These are phyloP conservation scores for Gymnopus androsaceus DNA, from an alignment of 1,284 basidiomycete species.

Conservation along the genomic window DNA sequence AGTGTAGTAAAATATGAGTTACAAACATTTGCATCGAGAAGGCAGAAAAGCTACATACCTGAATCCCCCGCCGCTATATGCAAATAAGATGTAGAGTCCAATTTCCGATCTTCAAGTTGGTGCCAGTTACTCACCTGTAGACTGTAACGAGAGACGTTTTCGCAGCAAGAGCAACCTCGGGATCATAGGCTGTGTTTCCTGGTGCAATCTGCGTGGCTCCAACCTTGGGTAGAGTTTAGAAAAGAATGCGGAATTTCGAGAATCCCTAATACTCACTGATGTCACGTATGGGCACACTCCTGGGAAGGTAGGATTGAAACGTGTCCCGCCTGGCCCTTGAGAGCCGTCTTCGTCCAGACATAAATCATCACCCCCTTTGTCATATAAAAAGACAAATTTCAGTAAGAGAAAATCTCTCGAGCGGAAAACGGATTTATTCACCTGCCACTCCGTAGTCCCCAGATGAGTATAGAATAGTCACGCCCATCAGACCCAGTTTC, in stretches of 20 bases:
- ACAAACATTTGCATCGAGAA: background rate
- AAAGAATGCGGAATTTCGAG: too few species aligned
- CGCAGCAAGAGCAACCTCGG: slow-evolving; percentile 46
- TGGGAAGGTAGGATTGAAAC: slow-evolving; percentile 61
- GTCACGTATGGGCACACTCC: slow-evolving; percentile 59
- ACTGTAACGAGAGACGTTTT: slow-evolving; percentile 33
- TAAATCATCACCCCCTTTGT: slow-evolving; percentile 40
- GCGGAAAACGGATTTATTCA: slow-evolving; percentile 11
- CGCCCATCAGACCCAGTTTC: slow-evolving; percentile 47
- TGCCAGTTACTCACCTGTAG: slow-evolving; percentile 22
- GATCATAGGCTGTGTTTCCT: slow-evolving; percentile 38
- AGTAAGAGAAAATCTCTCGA: slow-evolving; percentile 22
- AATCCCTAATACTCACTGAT: too few species aligned
- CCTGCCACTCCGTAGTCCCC: slow-evolving; percentile 44
- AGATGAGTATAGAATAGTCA: slow-evolving; percentile 42
- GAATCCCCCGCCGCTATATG: slow-evolving; percentile 32
- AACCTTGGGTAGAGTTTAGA: background rate
- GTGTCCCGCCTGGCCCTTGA: slow-evolving; percentile 30
- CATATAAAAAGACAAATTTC: too few species aligned
- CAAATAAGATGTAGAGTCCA: slow-evolving; percentile 31
- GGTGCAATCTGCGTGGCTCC: slow-evolving; percentile 56
- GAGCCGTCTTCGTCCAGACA: slow-evolving; percentile 42
- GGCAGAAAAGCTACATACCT: slow-evolving; percentile 6
- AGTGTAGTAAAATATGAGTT: background rate
- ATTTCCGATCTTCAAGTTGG: slow-evolving; percentile 23